phyloP scores from a whole-genome alignment of 768 basidiomycete species.

The Suillus ampliporus region DNA sequence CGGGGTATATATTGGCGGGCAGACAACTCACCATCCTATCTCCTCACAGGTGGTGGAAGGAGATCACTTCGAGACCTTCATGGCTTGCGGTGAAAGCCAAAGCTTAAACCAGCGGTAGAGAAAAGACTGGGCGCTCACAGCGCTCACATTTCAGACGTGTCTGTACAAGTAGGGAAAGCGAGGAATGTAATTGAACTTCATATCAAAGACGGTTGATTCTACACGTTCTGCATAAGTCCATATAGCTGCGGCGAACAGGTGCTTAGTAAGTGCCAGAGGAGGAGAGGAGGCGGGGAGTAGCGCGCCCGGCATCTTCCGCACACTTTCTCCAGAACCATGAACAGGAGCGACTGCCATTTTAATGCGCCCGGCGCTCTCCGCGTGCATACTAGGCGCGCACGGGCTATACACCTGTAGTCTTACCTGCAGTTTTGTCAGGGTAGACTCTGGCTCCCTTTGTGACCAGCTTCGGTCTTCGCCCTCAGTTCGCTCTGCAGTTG shows the following conservation, averaged over 20 bases:
- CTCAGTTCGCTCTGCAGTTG: no score
- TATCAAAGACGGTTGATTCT: neutral
- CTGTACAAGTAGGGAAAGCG: neutral
- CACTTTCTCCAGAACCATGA: no score
- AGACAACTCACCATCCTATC: neutral
- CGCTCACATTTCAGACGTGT: neutral
- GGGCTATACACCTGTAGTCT: neutral
- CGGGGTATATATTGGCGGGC: neutral
- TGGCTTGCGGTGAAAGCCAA: conserved; percentile 53
- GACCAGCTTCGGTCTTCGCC: no score
- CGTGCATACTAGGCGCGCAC: no score
- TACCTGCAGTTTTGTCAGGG: neutral
- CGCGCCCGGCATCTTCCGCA: neutral
- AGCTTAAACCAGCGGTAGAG: conserved; percentile 18
- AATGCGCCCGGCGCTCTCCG: neutral
- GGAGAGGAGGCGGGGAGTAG: no score
- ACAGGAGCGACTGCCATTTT: no score
- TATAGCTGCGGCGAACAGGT: no score
- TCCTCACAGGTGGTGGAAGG: conserved; percentile 55
- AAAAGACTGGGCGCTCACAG: neutral
- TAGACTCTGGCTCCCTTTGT: no score
- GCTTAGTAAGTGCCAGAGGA: no score
- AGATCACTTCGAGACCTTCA: conserved; percentile 48
- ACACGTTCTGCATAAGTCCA: neutral
- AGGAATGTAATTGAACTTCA: neutral